Conservation (phyloP, 2,329 filamentous ascomycete genomes). For the Aspergillaceae sp. region DNA sequence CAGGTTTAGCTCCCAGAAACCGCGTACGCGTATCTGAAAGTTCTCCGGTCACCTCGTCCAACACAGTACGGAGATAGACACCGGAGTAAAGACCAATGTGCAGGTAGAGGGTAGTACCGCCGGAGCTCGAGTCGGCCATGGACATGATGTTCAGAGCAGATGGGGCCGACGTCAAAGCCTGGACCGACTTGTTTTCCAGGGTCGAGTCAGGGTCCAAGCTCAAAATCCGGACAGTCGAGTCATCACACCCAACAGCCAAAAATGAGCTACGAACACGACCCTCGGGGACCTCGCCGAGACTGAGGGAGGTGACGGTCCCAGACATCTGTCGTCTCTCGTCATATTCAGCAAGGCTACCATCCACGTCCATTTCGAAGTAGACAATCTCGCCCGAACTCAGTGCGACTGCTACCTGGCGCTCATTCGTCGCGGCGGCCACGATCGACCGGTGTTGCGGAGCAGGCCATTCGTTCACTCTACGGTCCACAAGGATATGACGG, state of each 20-base stretch:
- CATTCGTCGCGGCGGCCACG: slow-evolving; percentile 86
- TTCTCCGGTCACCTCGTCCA: slow-evolving; percentile 93
- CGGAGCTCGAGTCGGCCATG: slow-evolving; percentile 89
- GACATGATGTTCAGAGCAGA: slow-evolving; percentile 84
- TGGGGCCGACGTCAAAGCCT: slow-evolving; percentile 82
- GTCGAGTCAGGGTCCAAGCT: slow-evolving; percentile 85
- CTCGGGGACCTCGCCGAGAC: slow-evolving; percentile 83
- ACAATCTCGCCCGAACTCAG: slow-evolving; percentile 94
- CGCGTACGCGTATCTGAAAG: slow-evolving; percentile 89
- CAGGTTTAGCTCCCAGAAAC: slow-evolving; percentile 83
- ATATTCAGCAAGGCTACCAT: slow-evolving; percentile 85
- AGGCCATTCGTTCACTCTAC: slow-evolving; percentile 83
- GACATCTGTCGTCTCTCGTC: slow-evolving; percentile 93
- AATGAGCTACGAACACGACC: slow-evolving; percentile 84
- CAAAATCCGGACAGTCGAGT: slow-evolving; percentile 87
- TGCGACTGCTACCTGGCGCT: slow-evolving; percentile 85
- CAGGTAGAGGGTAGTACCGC: slow-evolving; percentile 80
- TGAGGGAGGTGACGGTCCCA: slow-evolving; percentile 90
- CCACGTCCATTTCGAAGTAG: slow-evolving; percentile 94
- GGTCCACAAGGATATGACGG: slow-evolving; percentile 69
- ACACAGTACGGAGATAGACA: slow-evolving; percentile 86
- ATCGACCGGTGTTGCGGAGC: slow-evolving; percentile 91
- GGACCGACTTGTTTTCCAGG: slow-evolving; percentile 86
- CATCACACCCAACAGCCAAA: slow-evolving; percentile 91
- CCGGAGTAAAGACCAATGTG: slow-evolving; percentile 95